phyloP scores from a whole-genome alignment of 1,139 yeast genomes.

The Protomyces arabidopsidicola region DNA sequence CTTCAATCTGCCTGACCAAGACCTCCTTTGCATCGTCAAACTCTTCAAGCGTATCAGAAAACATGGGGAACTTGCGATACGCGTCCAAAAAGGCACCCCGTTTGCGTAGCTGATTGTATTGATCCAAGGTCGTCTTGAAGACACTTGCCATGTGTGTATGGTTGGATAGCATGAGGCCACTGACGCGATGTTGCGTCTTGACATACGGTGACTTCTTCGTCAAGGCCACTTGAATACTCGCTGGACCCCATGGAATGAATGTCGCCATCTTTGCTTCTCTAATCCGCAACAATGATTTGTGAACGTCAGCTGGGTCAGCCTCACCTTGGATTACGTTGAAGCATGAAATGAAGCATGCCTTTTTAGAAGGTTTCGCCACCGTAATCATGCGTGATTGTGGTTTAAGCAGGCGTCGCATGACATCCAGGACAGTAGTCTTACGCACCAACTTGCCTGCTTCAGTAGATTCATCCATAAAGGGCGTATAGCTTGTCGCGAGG shows the following conservation, averaged over 20 bases:
- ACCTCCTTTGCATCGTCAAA: slow-evolving; percentile 76
- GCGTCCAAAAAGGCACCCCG: slow-evolving; percentile 82
- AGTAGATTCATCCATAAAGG: slow-evolving; percentile 65
- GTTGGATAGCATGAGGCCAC: slow-evolving; percentile 36
- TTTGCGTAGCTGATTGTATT: slow-evolving; percentile 73
- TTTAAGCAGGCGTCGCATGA: slow-evolving; percentile 73
- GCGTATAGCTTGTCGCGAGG: slow-evolving; percentile 79
- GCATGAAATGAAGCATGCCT: slow-evolving; percentile 60
- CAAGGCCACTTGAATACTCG: slow-evolving; percentile 71
- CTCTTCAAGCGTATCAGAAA: slow-evolving; percentile 62
- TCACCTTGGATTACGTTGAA: slow-evolving; percentile 73
- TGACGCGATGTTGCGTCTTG: slow-evolving; percentile 35
- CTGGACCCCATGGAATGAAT: slow-evolving; percentile 84
- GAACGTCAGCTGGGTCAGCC: slow-evolving; percentile 66
- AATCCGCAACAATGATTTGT: slow-evolving; percentile 72
- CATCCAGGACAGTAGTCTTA: slow-evolving; percentile 76
- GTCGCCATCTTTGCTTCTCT: slow-evolving; percentile 60
- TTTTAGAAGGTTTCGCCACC: slow-evolving; percentile 40
- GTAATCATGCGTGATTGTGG: slow-evolving; percentile 73
- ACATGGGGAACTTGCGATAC: slow-evolving; percentile 56
- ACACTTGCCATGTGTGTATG: slow-evolving; percentile 35
- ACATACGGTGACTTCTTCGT: slow-evolving; percentile 69
- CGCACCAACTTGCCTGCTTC: slow-evolving; percentile 57
- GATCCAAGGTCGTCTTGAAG: slow-evolving; percentile 62
- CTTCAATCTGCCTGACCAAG: slow-evolving; percentile 63